phyloP scores from a whole-genome alignment of 805 yeast genomes.

The Barnettozyma californica region DNA sequence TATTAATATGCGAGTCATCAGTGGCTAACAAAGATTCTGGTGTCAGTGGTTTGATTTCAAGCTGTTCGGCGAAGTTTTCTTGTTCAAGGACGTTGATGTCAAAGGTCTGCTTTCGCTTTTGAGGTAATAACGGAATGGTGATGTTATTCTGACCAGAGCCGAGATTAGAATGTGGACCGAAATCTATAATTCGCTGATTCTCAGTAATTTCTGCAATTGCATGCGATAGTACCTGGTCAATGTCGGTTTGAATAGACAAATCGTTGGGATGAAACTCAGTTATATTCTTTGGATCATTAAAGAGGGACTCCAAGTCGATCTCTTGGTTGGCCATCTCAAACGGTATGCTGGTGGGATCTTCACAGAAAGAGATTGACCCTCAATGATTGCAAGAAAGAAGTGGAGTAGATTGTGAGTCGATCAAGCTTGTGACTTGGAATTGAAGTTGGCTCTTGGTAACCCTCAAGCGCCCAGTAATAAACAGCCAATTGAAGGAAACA shows the following conservation, averaged over 20 bases:
- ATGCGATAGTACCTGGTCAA: conserved; percentile 20
- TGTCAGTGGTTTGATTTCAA: conserved; percentile 22
- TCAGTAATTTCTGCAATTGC: conserved; percentile 14
- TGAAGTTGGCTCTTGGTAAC: background rate
- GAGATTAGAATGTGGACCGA: background rate
- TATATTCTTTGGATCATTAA: conserved; percentile 7
- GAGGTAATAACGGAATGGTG: background rate
- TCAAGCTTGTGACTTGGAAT: background rate
- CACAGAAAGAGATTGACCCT: background rate
- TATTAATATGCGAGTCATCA: conserved; percentile 18
- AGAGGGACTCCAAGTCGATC: conserved; percentile 13
- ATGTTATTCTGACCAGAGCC: background rate
- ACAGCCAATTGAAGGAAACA: background rate
- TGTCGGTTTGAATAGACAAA: conserved; percentile 26
- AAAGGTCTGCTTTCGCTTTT: background rate
- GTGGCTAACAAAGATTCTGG: conserved; percentile 35
- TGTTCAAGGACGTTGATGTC: background rate
- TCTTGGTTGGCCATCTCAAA: conserved; percentile 3
- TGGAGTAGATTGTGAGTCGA: background rate
- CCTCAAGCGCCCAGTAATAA: too few relatives aligned
- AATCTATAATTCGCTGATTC: conserved; percentile 1
- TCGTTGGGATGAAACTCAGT: conserved; percentile 6
- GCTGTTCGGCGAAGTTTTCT: background rate
- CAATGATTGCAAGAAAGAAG: background rate
- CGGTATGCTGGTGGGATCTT: background rate